These are phyloP conservation scores for Cynanchum wilfordii DNA, from an alignment of 257 asterid species.

Conservation along the genomic window DNA sequence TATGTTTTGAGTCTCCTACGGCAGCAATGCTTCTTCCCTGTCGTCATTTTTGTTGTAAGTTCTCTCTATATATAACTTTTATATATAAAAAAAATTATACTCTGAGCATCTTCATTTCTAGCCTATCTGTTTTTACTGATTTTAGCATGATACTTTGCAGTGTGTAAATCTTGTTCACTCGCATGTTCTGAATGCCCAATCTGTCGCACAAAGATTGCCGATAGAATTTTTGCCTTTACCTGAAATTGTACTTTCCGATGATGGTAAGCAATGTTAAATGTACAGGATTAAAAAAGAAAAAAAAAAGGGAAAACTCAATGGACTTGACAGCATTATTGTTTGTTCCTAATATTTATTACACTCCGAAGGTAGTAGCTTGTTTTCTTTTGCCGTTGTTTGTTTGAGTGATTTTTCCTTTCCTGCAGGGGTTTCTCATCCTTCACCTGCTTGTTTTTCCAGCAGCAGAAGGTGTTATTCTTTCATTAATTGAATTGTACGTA, in stretches of 20 bases:
- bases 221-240: constrained; percentile 78
- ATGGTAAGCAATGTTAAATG: constrained; percentile 13
- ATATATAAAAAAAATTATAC: too few species aligned
- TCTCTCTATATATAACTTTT: neutral
- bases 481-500: constrained; percentile 49
- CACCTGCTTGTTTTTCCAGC: constrained; percentile 31
- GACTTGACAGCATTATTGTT: neutral
- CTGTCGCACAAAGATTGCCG: constrained; percentile 66
- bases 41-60: constrained; percentile 97
- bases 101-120: neutral
- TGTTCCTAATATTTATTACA: neutral
- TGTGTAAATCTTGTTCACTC: constrained; percentile 90
- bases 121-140: constrained; percentile 14
- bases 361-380: neutral
- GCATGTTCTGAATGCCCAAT: constrained; percentile 93
- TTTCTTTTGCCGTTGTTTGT: neutral
- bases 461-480: constrained; percentile 54
- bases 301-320: neutral
- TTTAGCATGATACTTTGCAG: constrained; percentile 39
- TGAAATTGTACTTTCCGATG: constrained; percentile 23
- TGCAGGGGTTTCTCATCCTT: constrained; percentile 37
- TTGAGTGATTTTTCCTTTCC: constrained; percentile 6
- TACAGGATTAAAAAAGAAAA: neutral
- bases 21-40: constrained; percentile 98
- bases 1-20: constrained; percentile 85